Evolutionary conservation across 1,139 yeast genomes (phyloP).

Genomic region (Hansenula sp.): DNA sequence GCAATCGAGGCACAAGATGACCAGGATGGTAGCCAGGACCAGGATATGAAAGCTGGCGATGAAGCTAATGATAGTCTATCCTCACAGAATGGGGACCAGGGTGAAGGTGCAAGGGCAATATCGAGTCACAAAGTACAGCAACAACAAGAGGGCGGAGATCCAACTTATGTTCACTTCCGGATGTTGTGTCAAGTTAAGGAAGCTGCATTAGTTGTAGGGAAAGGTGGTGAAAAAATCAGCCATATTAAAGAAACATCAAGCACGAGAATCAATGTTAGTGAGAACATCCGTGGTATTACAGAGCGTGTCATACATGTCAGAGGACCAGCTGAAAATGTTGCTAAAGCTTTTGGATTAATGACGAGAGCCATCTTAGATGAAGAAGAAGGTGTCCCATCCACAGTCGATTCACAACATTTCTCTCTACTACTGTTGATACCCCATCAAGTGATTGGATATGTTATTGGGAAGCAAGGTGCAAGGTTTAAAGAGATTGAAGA

Average conservation of each 20-base stretch:
- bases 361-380: constrained; percentile 66
- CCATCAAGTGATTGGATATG: constrained; percentile 75
- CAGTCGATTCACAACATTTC: constrained; percentile 49
- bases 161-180: constrained; percentile 61
- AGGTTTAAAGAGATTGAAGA: constrained; percentile 82
- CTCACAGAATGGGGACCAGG: neutral
- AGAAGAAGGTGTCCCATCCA: constrained; percentile 62
- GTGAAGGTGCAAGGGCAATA: constrained; percentile 6
- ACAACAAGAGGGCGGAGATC: constrained; percentile 35
- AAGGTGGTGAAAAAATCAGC: constrained; percentile 69
- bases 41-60: constrained; percentile 1
- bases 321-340: constrained; percentile 78
- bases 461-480: constrained; percentile 78
- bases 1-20: constrained; percentile 28
- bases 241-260: constrained; percentile 62
- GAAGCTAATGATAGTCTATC: neutral
- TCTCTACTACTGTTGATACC: constrained; percentile 68
- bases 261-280: constrained; percentile 74
- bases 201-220: constrained; percentile 74
- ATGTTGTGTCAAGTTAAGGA: constrained; percentile 78
- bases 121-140: constrained; percentile 28
- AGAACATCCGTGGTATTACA: constrained; percentile 66
- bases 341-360: constrained; percentile 77
- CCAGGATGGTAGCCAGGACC: constrained; percentile 10
- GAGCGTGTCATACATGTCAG: constrained; percentile 75